Evolutionary conservation across 164 flowering plant genomes (phyloP).

Genomic region (Platanus orientalis): DNA sequence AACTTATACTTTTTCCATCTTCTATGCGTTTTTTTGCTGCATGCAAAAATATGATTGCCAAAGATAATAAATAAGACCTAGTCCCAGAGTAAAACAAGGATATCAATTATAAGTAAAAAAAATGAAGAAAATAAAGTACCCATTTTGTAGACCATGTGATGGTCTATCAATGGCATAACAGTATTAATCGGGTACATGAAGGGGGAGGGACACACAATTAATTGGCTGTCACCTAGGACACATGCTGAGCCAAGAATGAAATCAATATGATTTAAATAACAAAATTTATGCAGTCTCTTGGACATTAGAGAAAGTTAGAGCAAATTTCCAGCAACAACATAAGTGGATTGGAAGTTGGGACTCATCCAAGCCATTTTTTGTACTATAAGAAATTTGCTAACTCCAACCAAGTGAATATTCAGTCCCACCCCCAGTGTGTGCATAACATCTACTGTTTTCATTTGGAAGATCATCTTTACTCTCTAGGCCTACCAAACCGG

Average conservation of each 20-base stretch:
- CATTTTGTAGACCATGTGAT: neutral
- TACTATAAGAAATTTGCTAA: neutral
- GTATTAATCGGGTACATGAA: neutral
- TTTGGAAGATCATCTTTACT: neutral
- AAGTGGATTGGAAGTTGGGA: neutral
- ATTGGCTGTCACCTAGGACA: neutral
- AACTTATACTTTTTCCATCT: constrained; percentile 2
- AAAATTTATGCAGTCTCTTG: too few relatives aligned
- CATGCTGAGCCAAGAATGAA: too few relatives aligned
- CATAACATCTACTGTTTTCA: neutral
- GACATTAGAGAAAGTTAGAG: too few relatives aligned
- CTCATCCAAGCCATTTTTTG: neutral
- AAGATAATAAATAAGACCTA: neutral
- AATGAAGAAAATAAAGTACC: neutral
- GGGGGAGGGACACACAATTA: neutral
- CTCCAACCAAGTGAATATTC: neutral
- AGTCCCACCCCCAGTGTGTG: neutral
- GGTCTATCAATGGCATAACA: too few relatives aligned
- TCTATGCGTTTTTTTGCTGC: constrained; percentile 44
- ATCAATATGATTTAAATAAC: too few relatives aligned
- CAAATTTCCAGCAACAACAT: too few relatives aligned
- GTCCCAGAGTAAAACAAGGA: neutral
- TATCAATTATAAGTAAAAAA: neutral
- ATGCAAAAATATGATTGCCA: neutral
- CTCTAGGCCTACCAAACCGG: neutral